Evolutionary conservation across 352 stramenopile species (phyloP).

Genomic region (Peronospora destructor): DNA sequence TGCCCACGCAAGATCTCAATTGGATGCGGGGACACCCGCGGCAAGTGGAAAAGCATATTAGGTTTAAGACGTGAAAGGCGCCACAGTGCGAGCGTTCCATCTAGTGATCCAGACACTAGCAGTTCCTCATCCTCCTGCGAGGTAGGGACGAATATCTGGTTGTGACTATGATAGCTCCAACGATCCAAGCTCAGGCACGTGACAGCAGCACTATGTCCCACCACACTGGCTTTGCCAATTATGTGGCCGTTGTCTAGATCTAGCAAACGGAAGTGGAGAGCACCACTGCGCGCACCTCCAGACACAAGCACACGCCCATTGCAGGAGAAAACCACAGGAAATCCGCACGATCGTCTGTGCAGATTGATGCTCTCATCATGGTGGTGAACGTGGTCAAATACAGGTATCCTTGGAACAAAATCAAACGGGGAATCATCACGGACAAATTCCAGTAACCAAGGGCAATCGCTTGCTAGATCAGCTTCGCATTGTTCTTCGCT

Average conservation of each 20-base stretch:
- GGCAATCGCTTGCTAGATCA: slow-evolving; percentile 29
- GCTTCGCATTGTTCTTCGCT: slow-evolving; percentile 9
- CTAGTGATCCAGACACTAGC: slow-evolving; percentile 61
- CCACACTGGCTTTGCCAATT: slow-evolving; percentile 73
- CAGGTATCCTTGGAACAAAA: slow-evolving; percentile 67
- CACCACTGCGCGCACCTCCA: slow-evolving; percentile 63
- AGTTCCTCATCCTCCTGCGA: slow-evolving; percentile 66
- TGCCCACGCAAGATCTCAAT: slow-evolving; percentile 65
- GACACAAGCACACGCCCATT: slow-evolving; percentile 71
- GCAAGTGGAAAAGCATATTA: slow-evolving; percentile 64
- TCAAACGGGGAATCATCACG: slow-evolving; percentile 76
- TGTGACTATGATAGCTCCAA: slow-evolving; percentile 40
- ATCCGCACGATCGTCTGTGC: slow-evolving; percentile 13
- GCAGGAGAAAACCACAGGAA: slow-evolving; percentile 57
- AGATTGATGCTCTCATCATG: slow-evolving; percentile 14
- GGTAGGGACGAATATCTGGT: slow-evolving; percentile 19
- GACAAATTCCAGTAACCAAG: slow-evolving; percentile 62
- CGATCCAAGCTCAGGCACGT: slow-evolving; percentile 70
- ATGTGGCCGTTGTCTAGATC: slow-evolving; percentile 81
- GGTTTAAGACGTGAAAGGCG: slow-evolving; percentile 64
- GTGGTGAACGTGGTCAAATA: slow-evolving; percentile 45
- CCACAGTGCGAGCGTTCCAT: slow-evolving; percentile 67
- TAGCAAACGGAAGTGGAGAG: slow-evolving; percentile 65
- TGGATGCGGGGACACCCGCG: slow-evolving; percentile 57
- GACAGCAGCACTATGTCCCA: slow-evolving; percentile 57